These are phyloP conservation scores for Fusarium irregulare DNA, from an alignment of 2,329 filamentous ascomycete species.

Conservation along the genomic window DNA sequence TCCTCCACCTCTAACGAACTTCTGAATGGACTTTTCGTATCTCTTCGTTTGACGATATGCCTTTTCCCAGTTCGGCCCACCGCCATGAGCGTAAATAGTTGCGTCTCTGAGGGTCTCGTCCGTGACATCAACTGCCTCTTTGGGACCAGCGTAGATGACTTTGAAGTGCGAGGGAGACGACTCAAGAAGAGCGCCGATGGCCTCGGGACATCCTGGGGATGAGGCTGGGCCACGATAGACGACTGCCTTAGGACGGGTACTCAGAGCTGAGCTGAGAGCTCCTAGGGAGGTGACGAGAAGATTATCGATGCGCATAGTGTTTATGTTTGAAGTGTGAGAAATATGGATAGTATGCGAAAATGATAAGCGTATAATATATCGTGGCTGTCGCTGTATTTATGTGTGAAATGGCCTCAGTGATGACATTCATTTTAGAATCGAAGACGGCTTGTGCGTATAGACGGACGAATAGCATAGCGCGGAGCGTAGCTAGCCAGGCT, in stretches of 20 bases:
- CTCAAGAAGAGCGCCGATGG: not conserved
- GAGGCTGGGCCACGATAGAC: slow-evolving; percentile 17
- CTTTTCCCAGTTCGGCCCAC: not conserved
- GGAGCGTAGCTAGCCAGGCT: not conserved
- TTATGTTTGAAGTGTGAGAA: not conserved
- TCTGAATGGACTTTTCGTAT: not conserved
- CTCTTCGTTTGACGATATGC: slow-evolving; percentile 10
- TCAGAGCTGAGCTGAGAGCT: not conserved
- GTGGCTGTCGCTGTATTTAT: not conserved
- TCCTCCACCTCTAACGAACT: not conserved
- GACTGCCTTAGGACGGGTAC: slow-evolving; percentile 5
- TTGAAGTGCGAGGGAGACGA: slow-evolving; percentile 1
- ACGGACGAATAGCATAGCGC: not conserved
- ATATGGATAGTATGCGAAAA: too few relatives aligned
- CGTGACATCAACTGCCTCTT: not conserved
- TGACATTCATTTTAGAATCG: not conserved
- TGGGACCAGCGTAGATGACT: slow-evolving; percentile 4
- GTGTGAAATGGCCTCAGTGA: not conserved
- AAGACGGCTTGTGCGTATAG: not conserved
- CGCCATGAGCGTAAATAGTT: not conserved
- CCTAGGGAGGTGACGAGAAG: not conserved
- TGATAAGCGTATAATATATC: too few relatives aligned
- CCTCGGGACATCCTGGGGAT: slow-evolving; percentile 9
- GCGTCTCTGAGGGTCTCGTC: slow-evolving; percentile 11
- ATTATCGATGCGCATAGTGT: not conserved